Evolutionary conservation across 768 basidiomycete species (phyloP).

Genomic region (Favolaschia claudopus): DNA sequence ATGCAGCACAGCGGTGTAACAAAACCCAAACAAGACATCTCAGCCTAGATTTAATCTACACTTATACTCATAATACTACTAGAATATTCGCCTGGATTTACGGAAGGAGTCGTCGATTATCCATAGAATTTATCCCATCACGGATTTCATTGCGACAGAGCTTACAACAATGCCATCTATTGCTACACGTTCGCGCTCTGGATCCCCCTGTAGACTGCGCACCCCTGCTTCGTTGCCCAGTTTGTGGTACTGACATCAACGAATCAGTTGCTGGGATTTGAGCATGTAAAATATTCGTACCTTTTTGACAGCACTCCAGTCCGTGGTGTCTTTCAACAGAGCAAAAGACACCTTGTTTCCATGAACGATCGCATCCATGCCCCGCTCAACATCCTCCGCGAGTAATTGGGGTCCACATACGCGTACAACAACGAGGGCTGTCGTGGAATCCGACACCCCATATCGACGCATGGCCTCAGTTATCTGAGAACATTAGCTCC

Average conservation of each 20-base stretch:
- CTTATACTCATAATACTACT: not conserved
- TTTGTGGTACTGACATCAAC: conserved; percentile 68
- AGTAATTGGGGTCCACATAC: conserved; percentile 52
- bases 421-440: conserved; percentile 75
- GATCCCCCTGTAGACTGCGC: conserved; percentile 42
- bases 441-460: conserved; percentile 75
- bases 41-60: not conserved
- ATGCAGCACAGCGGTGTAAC: conserved; percentile 12
- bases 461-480: conserved; percentile 87
- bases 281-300: conserved; percentile 45
- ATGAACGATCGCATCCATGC: conserved; percentile 64
- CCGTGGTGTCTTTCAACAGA: conserved; percentile 56
- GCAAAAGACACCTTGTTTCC: conserved; percentile 62
- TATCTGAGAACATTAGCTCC: conserved; percentile 59
- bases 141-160: conserved; percentile 83
- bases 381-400: conserved; percentile 50
- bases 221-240: conserved; percentile 61
- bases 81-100: no score
- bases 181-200: conserved; percentile 43
- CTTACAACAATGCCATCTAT: conserved; percentile 79
- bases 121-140: no score
- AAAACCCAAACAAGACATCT: not conserved
- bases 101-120: no score
- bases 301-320: conserved; percentile 81
- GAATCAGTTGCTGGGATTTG: not conserved